A percentile compares a stretch with the other conserved stretches of the same genome.
These are phyloP conservation scores for Diophrys appendiculata DNA, from an alignment of 73 alveolate species.

Conservation along the genomic window DNA sequence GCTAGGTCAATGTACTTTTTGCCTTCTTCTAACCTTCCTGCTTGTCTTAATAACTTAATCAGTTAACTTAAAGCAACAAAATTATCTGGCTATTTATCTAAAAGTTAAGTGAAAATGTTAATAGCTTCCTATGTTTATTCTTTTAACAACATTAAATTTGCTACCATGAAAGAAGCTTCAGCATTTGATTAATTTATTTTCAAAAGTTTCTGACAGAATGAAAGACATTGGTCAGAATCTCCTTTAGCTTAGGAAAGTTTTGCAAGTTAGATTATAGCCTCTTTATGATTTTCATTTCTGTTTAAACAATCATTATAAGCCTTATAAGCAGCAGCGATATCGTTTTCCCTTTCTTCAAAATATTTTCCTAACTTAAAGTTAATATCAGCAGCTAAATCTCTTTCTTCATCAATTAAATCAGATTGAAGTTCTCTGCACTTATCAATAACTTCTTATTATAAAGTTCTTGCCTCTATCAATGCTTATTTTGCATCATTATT, in stretches of 20 bases:
- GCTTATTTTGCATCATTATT: constrained; percentile 65
- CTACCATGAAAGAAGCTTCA: constrained; percentile 79
- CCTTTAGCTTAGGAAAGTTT: constrained; percentile 63
- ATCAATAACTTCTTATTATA: constrained; percentile 53
- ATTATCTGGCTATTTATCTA: constrained; percentile 77
- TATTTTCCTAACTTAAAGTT: constrained; percentile 79
- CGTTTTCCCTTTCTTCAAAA: constrained; percentile 75
- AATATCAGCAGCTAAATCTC: constrained; percentile 77
- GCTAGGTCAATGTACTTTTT: constrained; percentile 74
- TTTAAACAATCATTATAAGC: constrained; percentile 50
- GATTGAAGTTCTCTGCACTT: constrained; percentile 56
- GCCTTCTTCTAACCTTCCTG: constrained; percentile 81
- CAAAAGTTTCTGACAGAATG: constrained; percentile 67
- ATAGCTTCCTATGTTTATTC: constrained; percentile 77
- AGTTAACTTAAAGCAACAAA: constrained; percentile 72
- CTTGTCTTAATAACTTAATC: constrained; percentile 59
- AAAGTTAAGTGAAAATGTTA: constrained; percentile 43
- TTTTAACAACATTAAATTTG: constrained; percentile 72
- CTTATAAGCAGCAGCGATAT: constrained; percentile 61
- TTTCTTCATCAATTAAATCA: constrained; percentile 60
- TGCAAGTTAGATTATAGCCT: constrained; percentile 67
- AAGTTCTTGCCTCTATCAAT: constrained; percentile 58
- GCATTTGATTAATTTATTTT: constrained; percentile 80
- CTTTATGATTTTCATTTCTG: constrained; percentile 62
- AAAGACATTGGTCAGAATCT: constrained; percentile 73